Percentiles rank a stretch among this genome's conserved stretches.
phyloP scores from a whole-genome alignment of 352 stramenopile species.

The Globisporangium megalacanthum region DNA sequence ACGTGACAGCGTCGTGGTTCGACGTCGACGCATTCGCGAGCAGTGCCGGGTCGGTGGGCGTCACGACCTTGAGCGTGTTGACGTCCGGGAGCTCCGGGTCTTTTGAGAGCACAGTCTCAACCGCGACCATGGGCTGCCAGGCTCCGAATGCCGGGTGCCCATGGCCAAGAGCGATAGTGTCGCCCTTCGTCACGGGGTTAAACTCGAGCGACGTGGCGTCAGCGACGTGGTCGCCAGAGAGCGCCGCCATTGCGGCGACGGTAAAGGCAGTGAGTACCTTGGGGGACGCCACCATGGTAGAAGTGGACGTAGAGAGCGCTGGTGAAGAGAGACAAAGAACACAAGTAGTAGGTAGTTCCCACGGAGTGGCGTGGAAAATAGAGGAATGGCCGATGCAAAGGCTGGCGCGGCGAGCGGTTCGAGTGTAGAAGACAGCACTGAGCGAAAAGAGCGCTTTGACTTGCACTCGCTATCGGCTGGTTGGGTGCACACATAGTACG shows the following conservation, averaged over 20 bases:
- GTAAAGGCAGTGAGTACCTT: conserved; percentile 8
- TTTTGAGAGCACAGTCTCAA: conserved; percentile 1
- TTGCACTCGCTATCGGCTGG: background rate
- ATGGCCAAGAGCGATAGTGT: conserved; percentile 6
- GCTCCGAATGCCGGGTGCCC: conserved; percentile 3
- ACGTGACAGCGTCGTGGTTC: background rate
- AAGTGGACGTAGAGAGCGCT: background rate
- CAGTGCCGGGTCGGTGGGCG: conserved; percentile 1
- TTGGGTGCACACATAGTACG: too few relatives aligned
- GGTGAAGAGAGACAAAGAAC: background rate
- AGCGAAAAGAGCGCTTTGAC: background rate
- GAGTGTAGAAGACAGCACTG: too few relatives aligned
- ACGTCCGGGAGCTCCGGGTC: conserved; percentile 11
- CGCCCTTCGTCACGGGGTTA: conserved; percentile 5
- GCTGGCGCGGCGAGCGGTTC: too few relatives aligned
- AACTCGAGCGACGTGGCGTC: conserved; percentile 7
- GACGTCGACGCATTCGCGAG: conserved; percentile 1
- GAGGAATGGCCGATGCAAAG: background rate
- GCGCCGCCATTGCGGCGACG: background rate
- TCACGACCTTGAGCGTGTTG: conserved; percentile 1
- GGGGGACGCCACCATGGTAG: conserved; percentile 9
- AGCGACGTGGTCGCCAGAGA: background rate
- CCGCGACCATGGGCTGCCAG: background rate
- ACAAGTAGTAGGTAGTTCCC: conserved; percentile 1
- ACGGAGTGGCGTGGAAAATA: conserved; percentile 3